Evolutionary conservation across 345 rosid species (phyloP).

Genomic region (Clarkia xantiana): DNA sequence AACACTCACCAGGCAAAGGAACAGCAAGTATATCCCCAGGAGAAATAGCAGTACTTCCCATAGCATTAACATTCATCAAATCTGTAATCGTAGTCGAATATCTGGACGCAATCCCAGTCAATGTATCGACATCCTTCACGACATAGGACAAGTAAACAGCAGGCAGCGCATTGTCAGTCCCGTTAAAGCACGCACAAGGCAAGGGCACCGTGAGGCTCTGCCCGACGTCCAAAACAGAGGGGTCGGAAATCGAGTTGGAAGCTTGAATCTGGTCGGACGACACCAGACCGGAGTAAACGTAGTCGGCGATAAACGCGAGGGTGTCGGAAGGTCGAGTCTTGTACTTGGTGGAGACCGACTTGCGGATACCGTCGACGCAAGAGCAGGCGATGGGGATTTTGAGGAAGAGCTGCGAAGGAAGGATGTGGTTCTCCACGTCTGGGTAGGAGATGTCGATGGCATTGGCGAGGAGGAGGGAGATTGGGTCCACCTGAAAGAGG

Average conservation of each 20-base stretch:
- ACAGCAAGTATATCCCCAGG: slow-evolving; percentile 78
- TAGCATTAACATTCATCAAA: slow-evolving; percentile 86
- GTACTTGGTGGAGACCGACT: slow-evolving; percentile 63
- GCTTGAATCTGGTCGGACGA: slow-evolving; percentile 83
- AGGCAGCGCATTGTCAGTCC: slow-evolving; percentile 67
- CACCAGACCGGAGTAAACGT: slow-evolving; percentile 64
- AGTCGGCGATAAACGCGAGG: slow-evolving; percentile 39
- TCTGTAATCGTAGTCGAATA: slow-evolving; percentile 68
- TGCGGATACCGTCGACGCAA: slow-evolving; percentile 83
- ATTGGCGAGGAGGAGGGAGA: slow-evolving; percentile 57
- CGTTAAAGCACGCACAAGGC: slow-evolving; percentile 90
- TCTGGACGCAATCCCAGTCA: slow-evolving; percentile 54
- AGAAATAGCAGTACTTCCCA: slow-evolving; percentile 61
- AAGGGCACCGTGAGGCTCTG: slow-evolving; percentile 59
- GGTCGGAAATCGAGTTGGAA: slow-evolving; percentile 57
- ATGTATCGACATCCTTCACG: slow-evolving; percentile 49
- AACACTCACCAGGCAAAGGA: slow-evolving; percentile 52
- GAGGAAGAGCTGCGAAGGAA: slow-evolving; percentile 71
- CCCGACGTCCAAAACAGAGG: slow-evolving; percentile 64
- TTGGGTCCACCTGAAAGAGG: slow-evolving; percentile 83
- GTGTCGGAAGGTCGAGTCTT: slow-evolving; percentile 81
- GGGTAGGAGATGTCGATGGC: slow-evolving; percentile 87
- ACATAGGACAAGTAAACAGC: slow-evolving; percentile 79
- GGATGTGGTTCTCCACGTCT: slow-evolving; percentile 85
- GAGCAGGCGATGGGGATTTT: slow-evolving; percentile 69